phyloP scores from a whole-genome alignment of 2,329 filamentous ascomycete species.

The Chlorencoelia australis region DNA sequence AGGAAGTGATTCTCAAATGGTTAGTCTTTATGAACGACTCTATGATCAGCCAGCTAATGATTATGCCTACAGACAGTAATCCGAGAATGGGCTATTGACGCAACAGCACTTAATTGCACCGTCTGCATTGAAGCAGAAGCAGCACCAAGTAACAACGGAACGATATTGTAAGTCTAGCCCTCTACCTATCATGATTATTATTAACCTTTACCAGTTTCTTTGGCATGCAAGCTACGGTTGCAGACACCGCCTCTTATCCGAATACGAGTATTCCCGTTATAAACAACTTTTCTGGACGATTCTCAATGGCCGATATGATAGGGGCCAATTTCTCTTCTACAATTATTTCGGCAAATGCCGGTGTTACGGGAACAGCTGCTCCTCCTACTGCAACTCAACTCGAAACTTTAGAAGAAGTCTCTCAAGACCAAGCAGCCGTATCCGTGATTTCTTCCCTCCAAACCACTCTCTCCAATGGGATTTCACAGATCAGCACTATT shows the following conservation, averaged over 20 bases:
- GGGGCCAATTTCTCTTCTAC: slow-evolving; percentile 1
- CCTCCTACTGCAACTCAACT: slow-evolving; percentile 4
- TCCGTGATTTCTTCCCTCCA: slow-evolving; percentile 2
- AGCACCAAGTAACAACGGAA: slow-evolving; percentile 4
- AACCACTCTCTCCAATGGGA: background rate
- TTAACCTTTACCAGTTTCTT: slow-evolving; percentile 6
- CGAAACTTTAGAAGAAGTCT: slow-evolving; percentile 3
- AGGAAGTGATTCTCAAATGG: slow-evolving; percentile 4
- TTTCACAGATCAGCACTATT: background rate
- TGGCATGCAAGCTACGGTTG: slow-evolving; percentile 4
- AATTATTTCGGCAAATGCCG: slow-evolving; percentile 2
- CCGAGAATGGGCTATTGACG: slow-evolving; percentile 2
- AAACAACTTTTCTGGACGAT: slow-evolving; percentile 5
- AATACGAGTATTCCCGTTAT: slow-evolving; percentile 2
- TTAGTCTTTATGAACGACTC: background rate
- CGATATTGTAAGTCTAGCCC: background rate
- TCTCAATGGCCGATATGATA: slow-evolving; percentile 5
- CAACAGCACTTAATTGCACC: background rate
- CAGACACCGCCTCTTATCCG: background rate
- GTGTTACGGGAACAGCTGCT: background rate
- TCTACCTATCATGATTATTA: background rate
- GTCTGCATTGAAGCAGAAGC: slow-evolving; percentile 2
- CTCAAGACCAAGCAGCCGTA: background rate
- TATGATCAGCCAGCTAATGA: background rate
- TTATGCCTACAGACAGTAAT: slow-evolving; percentile 1